Evolutionary conservation across 257 asterid genomes (phyloP), one percentile per base, ranked within the genome.

Genomic region (Solanum medicagineum): DNA sequence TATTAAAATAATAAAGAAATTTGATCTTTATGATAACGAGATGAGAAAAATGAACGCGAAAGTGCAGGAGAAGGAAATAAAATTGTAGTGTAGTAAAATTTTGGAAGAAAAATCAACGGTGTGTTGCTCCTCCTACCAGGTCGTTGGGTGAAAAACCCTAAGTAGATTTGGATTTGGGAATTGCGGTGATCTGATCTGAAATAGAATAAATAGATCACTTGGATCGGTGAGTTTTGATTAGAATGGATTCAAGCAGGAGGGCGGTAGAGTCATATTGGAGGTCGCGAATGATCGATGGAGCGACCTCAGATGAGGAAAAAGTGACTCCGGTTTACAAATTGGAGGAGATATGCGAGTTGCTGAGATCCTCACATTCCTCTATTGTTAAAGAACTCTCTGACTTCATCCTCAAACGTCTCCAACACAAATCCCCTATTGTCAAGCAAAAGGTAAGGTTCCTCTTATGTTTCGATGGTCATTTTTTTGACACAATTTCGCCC

Each of bases 251-350:
- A 90, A 95, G 99, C 93, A 92, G 98, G 94, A 88, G 98, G 88
- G 99, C 98, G 68, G 99, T 97, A 85, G 99, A 97, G 90, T 95
- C 99, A 20, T 96, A 96, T 87, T 94, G 99, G 99, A 89, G 99
- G 91, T 94, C 97, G 73, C 89, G 90, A 86, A 88, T 93, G 94
- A 87, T 96, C 81, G 99, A 96, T 59, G 97, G 87, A 36, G 98
- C 95, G 49, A 96, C 99, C 83, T 91, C 97, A 73, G 98, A 96
- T 66, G 98, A 96, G 94, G 98, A 96, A 85, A 96, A 95, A 92
- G 98, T 96, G 75, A 89, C 99, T 63, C 97, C 99, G 65, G 99
- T 96, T 54, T 96, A 96, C 93, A 96, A 96, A 88, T 86, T 96
- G 90, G 99, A 95, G 85, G 99, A 96, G 89, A 89, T 96, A 80